A percentile compares a stretch with the other conserved stretches of the same genome.
Evolutionary conservation across 2,329 filamentous ascomycete species (phyloP).

Genomic region (Trichoderma arundinaceum): DNA sequence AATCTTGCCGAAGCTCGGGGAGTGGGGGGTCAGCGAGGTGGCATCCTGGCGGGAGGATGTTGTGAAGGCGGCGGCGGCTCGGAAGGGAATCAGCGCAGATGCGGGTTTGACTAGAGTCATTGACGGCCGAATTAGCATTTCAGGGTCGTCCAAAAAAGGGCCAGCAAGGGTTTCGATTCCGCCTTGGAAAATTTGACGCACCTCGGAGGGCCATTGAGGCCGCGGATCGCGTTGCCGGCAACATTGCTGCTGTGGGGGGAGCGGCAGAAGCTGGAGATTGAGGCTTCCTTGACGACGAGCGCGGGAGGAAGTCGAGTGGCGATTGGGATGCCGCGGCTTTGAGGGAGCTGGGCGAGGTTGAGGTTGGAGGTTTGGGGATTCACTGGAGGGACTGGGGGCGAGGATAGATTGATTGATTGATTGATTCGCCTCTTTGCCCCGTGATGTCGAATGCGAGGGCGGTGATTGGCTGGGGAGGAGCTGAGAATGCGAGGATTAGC

Average conservation of each 20-base stretch:
- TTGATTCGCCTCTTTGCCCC: constrained; percentile 41
- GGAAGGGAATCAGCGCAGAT: constrained; percentile 66
- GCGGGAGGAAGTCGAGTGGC: constrained; percentile 32
- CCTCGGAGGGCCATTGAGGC: constrained; percentile 60
- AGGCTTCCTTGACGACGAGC: neutral
- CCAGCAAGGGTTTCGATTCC: neutral
- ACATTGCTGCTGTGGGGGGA: constrained; percentile 46
- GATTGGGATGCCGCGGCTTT: constrained; percentile 32
- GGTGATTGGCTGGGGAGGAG: constrained; percentile 40
- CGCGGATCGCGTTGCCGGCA: constrained; percentile 56
- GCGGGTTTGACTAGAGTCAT: constrained; percentile 65
- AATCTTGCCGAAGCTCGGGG: constrained; percentile 58
- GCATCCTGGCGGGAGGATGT: constrained; percentile 71
- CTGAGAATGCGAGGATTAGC: constrained; percentile 42
- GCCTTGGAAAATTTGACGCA: constrained; percentile 43
- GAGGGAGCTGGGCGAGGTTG: constrained; percentile 36
- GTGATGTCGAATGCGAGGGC: constrained; percentile 38
- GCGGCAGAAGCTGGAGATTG: neutral
- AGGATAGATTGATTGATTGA: constrained; percentile 17
- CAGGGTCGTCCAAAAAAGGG: neutral
- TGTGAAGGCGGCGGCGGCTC: constrained; percentile 67
- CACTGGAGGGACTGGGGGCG: too few species aligned
- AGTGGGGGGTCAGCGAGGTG: constrained; percentile 59
- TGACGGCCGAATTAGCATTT: neutral
- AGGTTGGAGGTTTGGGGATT: constrained; percentile 37